These are phyloP conservation scores for Hypoxylon sp. DNA, from an alignment of 2,329 filamentous ascomycete genomes.

Conservation along the genomic window DNA sequence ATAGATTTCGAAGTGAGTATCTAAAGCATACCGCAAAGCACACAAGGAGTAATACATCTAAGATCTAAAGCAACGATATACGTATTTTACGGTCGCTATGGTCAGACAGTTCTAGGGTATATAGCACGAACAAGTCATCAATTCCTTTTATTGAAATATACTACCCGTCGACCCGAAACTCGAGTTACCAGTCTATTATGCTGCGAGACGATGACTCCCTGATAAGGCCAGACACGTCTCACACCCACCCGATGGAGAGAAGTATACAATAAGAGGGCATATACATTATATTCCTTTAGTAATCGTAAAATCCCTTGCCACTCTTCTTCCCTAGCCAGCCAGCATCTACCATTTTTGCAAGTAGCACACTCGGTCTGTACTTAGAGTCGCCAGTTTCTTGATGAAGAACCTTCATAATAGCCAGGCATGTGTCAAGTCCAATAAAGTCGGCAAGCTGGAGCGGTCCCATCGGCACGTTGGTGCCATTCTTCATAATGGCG, in stretches of 20 bases:
- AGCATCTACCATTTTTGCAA: slow-evolving; percentile 97
- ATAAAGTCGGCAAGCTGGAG: slow-evolving; percentile 96
- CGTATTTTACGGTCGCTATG: too few relatives aligned
- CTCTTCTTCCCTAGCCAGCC: slow-evolving; percentile 98
- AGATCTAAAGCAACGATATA: background rate
- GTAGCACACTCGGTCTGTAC: slow-evolving; percentile 88
- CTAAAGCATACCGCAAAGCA: background rate
- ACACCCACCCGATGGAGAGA: background rate
- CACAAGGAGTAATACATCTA: background rate
- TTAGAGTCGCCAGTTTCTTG: slow-evolving; percentile 95
- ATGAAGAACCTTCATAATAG: slow-evolving; percentile 97
- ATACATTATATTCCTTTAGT: slow-evolving; percentile 62
- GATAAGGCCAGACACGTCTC: background rate
- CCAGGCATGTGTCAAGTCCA: slow-evolving; percentile 93
- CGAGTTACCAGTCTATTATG: background rate
- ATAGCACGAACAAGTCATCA: background rate
- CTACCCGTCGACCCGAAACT: background rate
- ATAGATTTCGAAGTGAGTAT: too few relatives aligned
- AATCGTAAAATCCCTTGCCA: slow-evolving; percentile 95
- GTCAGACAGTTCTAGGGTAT: too few relatives aligned
- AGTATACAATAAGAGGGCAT: slow-evolving; percentile 3
- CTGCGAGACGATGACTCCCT: background rate
- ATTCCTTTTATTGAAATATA: background rate
- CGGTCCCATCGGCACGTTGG: slow-evolving; percentile 98
- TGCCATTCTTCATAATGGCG: slow-evolving; percentile 99